Base-by-base conservation (phyloP, 2,329 filamentous ascomycete genomes). In the Fusarium zealandicum region DNA sequence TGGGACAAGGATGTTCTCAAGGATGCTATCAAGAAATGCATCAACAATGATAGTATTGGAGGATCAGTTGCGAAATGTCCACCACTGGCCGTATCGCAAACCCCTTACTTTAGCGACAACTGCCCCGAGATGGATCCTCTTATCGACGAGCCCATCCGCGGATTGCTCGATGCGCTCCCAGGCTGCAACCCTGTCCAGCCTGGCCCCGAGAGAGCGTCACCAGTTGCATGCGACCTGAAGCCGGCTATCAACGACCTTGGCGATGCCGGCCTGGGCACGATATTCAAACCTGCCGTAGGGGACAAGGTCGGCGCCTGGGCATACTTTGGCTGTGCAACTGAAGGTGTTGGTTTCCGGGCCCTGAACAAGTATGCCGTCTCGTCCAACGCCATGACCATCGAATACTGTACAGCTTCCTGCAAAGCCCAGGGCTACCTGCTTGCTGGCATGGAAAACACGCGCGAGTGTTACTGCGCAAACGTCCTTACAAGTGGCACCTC, bases 391-490 rank as follows among this genome's bases (percentile, higher is more conserved):
- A 66, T 66, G 57, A 62, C 57, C 10, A 64, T 65, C 3, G 41
- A 64, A 31, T 66, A 37, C n/a, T 65, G 63, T 9, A 64, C 57
- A 1, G 40, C 60, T 2, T 22, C 63, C 1, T 65, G 63, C 22
- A 65, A 64, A 37, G 33, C 50, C 1, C 58, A 64, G 16, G 63
- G 63, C 0, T 66, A 59, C 5, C 57, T 51, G 6, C 57, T 65
- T 2, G 63, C 63, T 6, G 63, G 63, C 2, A 50, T 65, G 30
- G 63, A 65, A 13, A 60, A 64, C 13, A 47, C 57, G 1, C 54
- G 60, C 4, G 63, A 65, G 20, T 65, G 63, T 22, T 65, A 65
- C 32, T 65, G 63, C 25, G 54, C 63, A 1, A 33, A 47, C n/a
- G 17, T 28, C 1, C 54, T 65, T 10, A 47, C 57, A 2, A 47